Evolutionary conservation across 2,329 filamentous ascomycete species (phyloP).

Genomic region (Ceratocystiopsis brevicomis): DNA sequence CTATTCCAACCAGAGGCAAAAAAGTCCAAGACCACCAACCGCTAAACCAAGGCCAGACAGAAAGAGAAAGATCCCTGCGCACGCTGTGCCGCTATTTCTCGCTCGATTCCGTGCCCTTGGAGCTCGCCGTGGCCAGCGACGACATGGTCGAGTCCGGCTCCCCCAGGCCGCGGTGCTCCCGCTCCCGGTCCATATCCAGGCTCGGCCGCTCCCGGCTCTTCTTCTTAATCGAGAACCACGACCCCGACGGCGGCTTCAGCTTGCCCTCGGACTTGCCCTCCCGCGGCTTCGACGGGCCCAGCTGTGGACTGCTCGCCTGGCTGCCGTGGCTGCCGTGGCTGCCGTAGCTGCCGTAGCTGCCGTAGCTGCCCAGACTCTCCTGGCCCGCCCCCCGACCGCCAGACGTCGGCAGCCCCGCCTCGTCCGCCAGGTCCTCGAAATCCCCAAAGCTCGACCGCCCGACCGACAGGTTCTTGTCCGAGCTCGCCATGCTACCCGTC

Average conservation of each 20-base stretch:
- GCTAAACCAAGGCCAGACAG: too few relatives aligned
- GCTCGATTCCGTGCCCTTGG: too few relatives aligned
- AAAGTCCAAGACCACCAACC: too few relatives aligned
- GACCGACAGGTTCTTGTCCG: slow-evolving; percentile 34
- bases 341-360: background rate
- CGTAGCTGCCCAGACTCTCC: background rate
- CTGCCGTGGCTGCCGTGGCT: slow-evolving; percentile 24
- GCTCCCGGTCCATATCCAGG: slow-evolving; percentile 29
- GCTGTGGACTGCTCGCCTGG: slow-evolving; percentile 33
- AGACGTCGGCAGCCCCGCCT: slow-evolving; percentile 9
- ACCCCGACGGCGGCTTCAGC: slow-evolving; percentile 21
- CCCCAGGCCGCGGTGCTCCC: slow-evolving; percentile 1
- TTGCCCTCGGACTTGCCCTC: slow-evolving; percentile 18
- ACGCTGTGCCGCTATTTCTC: too few relatives aligned
- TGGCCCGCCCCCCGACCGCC: too few relatives aligned
- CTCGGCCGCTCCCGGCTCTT: slow-evolving; percentile 39
- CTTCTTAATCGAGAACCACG: slow-evolving; percentile 42
- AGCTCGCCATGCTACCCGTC: slow-evolving; percentile 35
- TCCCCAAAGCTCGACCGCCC: slow-evolving; percentile 41
- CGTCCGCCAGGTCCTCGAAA: slow-evolving; percentile 31
- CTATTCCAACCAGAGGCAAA: too few relatives aligned
- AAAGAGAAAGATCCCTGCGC: too few relatives aligned
- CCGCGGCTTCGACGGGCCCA: slow-evolving; percentile 29
- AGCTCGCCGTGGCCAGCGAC: slow-evolving; percentile 3
- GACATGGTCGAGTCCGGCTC: slow-evolving; percentile 7